phyloP scores from a whole-genome alignment of 202 grass and related monocot species.

The Zoysia matrella region DNA sequence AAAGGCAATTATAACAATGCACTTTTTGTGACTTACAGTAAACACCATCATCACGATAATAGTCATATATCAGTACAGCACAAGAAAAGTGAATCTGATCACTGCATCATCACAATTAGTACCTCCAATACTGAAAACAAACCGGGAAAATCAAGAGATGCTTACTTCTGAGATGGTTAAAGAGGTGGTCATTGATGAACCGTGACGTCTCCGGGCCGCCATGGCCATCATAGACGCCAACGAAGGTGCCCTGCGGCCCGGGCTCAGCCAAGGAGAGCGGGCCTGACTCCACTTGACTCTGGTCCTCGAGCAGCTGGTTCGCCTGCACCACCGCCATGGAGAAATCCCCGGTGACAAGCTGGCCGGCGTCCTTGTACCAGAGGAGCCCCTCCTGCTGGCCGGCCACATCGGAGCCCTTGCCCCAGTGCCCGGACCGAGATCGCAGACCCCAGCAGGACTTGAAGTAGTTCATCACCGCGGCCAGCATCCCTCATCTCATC shows the following conservation, averaged over 20 bases:
- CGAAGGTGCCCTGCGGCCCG: conserved; percentile 79
- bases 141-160: conserved; percentile 5
- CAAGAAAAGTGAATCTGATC: conserved; percentile 25
- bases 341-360: conserved; percentile 80
- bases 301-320: conserved; percentile 93
- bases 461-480: conserved; percentile 85
- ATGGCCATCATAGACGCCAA: conserved; percentile 93
- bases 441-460: conserved; percentile 80
- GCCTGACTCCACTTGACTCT: conserved; percentile 93
- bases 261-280: conserved; percentile 69
- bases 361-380: conserved; percentile 94
- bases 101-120: conserved; percentile 34
- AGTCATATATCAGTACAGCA: conserved; percentile 1
- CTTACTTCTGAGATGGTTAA: conserved; percentile 25
- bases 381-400: conserved; percentile 84
- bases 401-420: conserved; percentile 54
- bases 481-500: conserved; percentile 91
- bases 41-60: conserved; percentile 26
- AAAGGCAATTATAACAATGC: conserved; percentile 19
- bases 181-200: conserved; percentile 89
- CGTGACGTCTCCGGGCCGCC: conserved; percentile 85
- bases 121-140: conserved; percentile 11
- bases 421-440: conserved; percentile 57
- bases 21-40: conserved; percentile 21
- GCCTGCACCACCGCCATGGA: conserved; percentile 98